Evolutionary conservation across 176 grass and related monocot species (phyloP).

Genomic region (Lolium multiflorum): DNA sequence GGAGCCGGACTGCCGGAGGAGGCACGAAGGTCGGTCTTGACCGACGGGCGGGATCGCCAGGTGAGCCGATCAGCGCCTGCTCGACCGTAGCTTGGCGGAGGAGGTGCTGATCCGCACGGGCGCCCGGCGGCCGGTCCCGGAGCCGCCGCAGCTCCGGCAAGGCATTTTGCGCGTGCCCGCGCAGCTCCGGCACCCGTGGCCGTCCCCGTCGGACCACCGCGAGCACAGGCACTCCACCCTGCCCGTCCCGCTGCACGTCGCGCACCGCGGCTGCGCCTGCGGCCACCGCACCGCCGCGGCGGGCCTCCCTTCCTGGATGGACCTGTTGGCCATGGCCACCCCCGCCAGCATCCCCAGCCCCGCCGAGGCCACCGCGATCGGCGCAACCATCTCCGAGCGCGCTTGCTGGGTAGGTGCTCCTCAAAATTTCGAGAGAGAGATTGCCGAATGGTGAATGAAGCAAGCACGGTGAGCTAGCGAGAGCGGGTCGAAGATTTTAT

Average conservation of each 20-base stretch:
- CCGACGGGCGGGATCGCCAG: background rate
- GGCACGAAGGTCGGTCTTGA: background rate
- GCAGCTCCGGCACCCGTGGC: constrained; percentile 70
- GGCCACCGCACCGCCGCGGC: constrained; percentile 18
- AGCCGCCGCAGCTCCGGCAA: constrained; percentile 83
- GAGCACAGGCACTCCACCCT: constrained; percentile 75
- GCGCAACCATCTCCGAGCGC: constrained; percentile 52
- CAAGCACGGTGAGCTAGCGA: background rate
- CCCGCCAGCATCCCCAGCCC: constrained; percentile 87
- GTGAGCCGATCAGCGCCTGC: background rate
- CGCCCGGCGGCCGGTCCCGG: constrained; percentile 63
- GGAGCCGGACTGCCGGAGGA: background rate
- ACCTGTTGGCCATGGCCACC: constrained; percentile 65
- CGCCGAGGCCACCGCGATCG: constrained; percentile 80
- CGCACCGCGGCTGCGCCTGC: constrained; percentile 68
- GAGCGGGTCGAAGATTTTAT: constrained; percentile 32
- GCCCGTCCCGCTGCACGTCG: constrained; percentile 73
- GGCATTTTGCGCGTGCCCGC: constrained; percentile 60
- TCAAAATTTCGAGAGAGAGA: background rate
- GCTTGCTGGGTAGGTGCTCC: background rate
- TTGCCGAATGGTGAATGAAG: background rate
- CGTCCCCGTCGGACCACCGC: constrained; percentile 82
- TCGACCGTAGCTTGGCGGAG: background rate
- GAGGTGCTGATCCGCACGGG: constrained; percentile 51
- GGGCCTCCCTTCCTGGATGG: constrained; percentile 41